Evolutionary conservation across 2,329 filamentous ascomycete genomes (phyloP).

Genomic region (Cladosporium velox): DNA sequence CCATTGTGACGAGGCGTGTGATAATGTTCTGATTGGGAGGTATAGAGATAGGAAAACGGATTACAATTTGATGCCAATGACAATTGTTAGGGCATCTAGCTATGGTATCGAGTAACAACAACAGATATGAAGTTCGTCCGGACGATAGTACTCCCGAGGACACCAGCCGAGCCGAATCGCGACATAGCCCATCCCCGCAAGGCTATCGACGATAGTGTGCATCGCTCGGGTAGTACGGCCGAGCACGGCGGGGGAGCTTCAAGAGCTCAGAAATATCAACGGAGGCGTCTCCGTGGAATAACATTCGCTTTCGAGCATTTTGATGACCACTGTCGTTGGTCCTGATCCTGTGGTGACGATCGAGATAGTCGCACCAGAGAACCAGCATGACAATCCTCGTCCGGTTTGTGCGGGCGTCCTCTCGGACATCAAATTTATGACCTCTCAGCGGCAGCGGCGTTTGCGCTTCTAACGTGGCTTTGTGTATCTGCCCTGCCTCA

Average conservation of each 20-base stretch:
- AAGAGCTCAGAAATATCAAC: not conserved
- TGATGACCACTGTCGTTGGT: not conserved
- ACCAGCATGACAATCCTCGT: not conserved
- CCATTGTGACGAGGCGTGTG: constrained; percentile 32
- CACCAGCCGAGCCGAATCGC: not conserved
- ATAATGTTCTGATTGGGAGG: not conserved
- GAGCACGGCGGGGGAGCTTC: not conserved
- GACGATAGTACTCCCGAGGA: not conserved
- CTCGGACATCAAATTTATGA: too few species aligned
- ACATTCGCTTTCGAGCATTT: not conserved
- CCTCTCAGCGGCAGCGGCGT: not conserved
- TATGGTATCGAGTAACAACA: constrained; percentile 5
- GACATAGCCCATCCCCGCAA: constrained; percentile 10
- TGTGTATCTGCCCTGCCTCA: constrained; percentile 59
- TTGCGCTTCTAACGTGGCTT: constrained; percentile 38
- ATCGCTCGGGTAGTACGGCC: not conserved
- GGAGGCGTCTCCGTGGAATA: not conserved
- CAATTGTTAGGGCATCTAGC: not conserved
- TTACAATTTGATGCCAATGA: not conserved
- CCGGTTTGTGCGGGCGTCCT: too few species aligned
- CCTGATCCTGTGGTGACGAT: not conserved
- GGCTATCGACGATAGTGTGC: not conserved
- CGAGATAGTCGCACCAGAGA: not conserved
- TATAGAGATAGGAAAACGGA: not conserved
- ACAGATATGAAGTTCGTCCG: constrained; percentile 7